phyloP scores from a whole-genome alignment of 345 rosid species.

The Gossypioides kirkii region DNA sequence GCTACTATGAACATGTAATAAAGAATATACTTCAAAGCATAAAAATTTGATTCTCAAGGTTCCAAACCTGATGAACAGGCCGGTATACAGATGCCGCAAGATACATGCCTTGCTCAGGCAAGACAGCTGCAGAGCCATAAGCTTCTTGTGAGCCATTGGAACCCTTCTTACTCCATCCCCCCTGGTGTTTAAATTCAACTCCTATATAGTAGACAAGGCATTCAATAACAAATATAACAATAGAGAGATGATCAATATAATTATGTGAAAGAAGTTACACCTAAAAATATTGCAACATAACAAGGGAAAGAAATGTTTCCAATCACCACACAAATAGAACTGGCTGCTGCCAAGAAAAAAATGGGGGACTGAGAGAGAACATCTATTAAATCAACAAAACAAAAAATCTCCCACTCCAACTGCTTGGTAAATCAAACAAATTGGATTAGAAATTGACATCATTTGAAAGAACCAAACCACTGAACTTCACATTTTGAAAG shows the following conservation, averaged over 20 bases:
- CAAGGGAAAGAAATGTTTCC: neutral
- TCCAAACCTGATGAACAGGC: constrained; percentile 86
- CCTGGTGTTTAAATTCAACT: constrained; percentile 74
- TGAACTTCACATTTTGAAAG: neutral
- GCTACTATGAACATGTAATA: neutral
- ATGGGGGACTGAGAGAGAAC: neutral
- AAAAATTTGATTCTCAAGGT: constrained; percentile 2
- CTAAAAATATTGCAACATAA: neutral
- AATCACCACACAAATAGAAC: neutral
- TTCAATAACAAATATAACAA: neutral
- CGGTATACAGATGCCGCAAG: constrained; percentile 92
- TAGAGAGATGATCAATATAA: neutral
- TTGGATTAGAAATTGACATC: neutral
- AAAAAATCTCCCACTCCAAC: neutral
- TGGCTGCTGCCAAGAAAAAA: neutral
- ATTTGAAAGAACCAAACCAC: neutral
- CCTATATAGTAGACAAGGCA: constrained; percentile 31
- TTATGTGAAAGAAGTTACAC: neutral
- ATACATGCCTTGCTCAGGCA: constrained; percentile 99
- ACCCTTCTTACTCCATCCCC: constrained; percentile 93
- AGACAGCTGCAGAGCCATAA: constrained; percentile 92
- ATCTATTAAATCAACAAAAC: neutral
- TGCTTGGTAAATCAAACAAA: neutral
- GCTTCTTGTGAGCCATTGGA: constrained; percentile 83
- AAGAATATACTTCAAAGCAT: constrained; percentile 4